These are phyloP conservation scores for Pseudohyphozyma bogoriensis DNA, from an alignment of 768 basidiomycete species.

Conservation along the genomic window DNA sequence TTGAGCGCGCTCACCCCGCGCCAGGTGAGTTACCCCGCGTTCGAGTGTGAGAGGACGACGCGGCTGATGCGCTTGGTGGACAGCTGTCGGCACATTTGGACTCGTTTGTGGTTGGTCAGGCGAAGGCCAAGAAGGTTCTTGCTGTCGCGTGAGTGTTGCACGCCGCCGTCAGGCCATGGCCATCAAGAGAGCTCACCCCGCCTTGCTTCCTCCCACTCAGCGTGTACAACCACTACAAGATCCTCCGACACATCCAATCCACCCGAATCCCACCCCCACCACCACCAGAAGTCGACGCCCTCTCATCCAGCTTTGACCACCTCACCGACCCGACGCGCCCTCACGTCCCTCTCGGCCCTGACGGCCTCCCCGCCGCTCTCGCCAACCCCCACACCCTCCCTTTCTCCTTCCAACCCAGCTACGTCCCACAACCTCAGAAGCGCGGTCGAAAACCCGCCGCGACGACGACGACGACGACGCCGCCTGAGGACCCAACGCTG, in stretches of 20 bases:
- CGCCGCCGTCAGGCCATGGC: too few species aligned
- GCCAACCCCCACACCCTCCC: background rate
- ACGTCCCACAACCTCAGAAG: background rate
- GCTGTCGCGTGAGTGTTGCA: slow-evolving; percentile 76
- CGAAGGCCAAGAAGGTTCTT: slow-evolving; percentile 81
- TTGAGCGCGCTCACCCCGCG: too few species aligned
- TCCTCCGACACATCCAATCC: slow-evolving; percentile 56
- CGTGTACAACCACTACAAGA: slow-evolving; percentile 90
- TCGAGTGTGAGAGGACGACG: too few species aligned
- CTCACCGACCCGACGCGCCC: background rate
- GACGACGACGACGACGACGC: background rate
- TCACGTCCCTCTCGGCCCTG: background rate
- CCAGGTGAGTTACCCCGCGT: too few species aligned
- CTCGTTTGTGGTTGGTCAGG: slow-evolving; percentile 75
- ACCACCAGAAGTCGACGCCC: background rate
- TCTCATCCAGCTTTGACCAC: background rate
- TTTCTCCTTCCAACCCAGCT: background rate
- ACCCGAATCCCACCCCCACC: background rate
- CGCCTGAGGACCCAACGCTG: background rate
- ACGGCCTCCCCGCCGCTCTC: background rate
- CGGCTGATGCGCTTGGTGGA: background rate
- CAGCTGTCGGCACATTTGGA: slow-evolving; percentile 12
- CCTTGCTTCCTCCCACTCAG: slow-evolving; percentile 40
- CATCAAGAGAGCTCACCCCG: too few species aligned
- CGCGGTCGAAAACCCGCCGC: background rate